Evolutionary conservation across 1,284 basidiomycete species (phyloP).

Genomic region (Cryptococcus sp.): DNA sequence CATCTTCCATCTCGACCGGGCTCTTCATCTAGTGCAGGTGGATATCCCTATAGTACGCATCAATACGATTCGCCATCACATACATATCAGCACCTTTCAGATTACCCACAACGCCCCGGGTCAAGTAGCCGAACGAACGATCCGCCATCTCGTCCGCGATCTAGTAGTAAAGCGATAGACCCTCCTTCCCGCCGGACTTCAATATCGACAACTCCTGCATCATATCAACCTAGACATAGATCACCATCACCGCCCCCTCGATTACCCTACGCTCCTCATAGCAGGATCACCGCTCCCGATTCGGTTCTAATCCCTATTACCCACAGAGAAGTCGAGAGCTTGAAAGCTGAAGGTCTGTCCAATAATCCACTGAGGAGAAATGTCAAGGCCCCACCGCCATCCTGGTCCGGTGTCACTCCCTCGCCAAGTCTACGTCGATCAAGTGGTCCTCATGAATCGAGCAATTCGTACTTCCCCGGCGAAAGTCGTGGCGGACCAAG

Average conservation of each 20-base stretch:
- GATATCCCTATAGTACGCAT: conserved; percentile 11
- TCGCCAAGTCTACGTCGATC: conserved; percentile 6
- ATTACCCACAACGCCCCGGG: conserved; percentile 1
- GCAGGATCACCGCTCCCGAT: conserved; percentile 11
- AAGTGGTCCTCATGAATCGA: conserved; percentile 16
- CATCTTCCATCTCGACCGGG: conserved; percentile 26
- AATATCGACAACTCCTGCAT: neutral
- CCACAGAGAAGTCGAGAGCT: conserved; percentile 25
- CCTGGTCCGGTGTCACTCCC: conserved; percentile 37
- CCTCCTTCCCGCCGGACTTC: neutral
- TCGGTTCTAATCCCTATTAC: conserved; percentile 16
- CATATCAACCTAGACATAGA: neutral
- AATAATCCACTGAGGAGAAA: conserved; percentile 37
- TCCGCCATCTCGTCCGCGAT: conserved; percentile 2
- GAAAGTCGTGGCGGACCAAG: neutral
- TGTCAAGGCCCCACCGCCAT: conserved; percentile 19
- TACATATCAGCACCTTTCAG: conserved; percentile 11
- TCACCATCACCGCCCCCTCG: conserved; percentile 20
- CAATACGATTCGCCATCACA: conserved; percentile 16
- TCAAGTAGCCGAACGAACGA: neutral
- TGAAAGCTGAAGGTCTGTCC: conserved; percentile 13
- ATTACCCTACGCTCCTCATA: conserved; percentile 28
- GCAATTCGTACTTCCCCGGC: conserved; percentile 29
- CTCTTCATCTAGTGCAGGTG: conserved; percentile 19
- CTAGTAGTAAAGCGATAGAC: conserved; percentile 2